A percentile compares a stretch with the other conserved stretches of the same genome.
These are phyloP conservation scores for Erythrophleum ivorense DNA, from an alignment of 331 rosid species.

Conservation along the genomic window DNA sequence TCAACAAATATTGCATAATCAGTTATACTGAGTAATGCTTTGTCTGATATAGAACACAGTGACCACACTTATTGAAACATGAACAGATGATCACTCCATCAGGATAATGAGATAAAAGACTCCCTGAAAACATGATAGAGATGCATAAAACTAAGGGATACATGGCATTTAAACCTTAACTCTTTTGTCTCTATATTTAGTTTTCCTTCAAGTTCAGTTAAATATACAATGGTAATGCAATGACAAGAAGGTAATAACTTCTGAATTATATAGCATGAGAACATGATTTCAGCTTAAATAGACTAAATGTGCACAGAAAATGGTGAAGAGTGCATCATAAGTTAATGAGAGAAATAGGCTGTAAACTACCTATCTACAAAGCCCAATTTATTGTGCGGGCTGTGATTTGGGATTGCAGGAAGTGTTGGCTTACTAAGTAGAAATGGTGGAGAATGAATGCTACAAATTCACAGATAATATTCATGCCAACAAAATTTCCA, in stretches of 20 bases:
- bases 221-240: neutral
- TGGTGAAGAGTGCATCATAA: slow-evolving; percentile 2
- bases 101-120: neutral
- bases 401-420: neutral
- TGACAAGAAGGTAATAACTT: neutral
- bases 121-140: neutral
- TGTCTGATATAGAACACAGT: neutral
- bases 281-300: neutral
- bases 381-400: neutral
- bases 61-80: neutral
- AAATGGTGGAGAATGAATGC: neutral
- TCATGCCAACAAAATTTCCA: neutral
- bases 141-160: neutral
- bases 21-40: neutral
- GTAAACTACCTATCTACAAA: neutral
- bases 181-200: neutral
- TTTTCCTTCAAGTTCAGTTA: neutral
- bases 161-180: neutral
- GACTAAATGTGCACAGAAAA: neutral
- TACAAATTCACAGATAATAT: neutral
- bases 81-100: neutral
- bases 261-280: neutral
- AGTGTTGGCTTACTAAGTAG: neutral
- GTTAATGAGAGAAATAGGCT: neutral
- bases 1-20: neutral